Conservation (phyloP, 164 flowering plant genomes). For the Paratinospora sagittata region DNA sequence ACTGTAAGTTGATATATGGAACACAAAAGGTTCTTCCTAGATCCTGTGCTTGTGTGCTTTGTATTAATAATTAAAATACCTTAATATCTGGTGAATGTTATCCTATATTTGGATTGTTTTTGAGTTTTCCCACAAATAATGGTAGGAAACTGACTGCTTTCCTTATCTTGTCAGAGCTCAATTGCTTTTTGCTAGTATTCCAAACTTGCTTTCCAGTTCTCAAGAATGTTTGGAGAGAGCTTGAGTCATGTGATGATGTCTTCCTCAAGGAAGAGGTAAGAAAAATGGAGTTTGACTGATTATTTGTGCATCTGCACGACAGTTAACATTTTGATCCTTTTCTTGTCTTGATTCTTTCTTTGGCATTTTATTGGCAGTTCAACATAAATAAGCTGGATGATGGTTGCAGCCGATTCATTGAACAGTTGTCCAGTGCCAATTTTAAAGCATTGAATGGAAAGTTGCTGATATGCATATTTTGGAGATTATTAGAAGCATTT, state of each 20-base stretch:
- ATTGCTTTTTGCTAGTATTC: slow-evolving; percentile 29
- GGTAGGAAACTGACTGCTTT: slow-evolving; percentile 5
- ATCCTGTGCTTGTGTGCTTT: not conserved
- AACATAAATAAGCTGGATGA: slow-evolving; percentile 31
- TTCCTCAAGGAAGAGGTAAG: slow-evolving; percentile 41
- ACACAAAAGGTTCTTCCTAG: not conserved
- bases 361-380: slow-evolving; percentile 33
- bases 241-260: slow-evolving; percentile 28
- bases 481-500: slow-evolving; percentile 52
- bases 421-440: slow-evolving; percentile 33
- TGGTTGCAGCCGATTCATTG: slow-evolving; percentile 37
- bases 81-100: no score
- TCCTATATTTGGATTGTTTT: not conserved
- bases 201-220: slow-evolving; percentile 50
- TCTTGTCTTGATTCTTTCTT: no score
- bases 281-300: not conserved
- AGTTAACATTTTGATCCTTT: not conserved
- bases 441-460: slow-evolving; percentile 35
- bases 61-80: not conserved
- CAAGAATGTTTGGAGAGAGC: slow-evolving; percentile 40
- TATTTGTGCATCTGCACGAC: not conserved
- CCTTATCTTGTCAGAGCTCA: slow-evolving; percentile 24
- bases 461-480: slow-evolving; percentile 45
- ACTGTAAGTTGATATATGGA: not conserved
- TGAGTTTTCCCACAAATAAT: not conserved